Evolutionary conservation across 108 stramenopile species (phyloP).

Genomic region (Ochromonas danica): DNA sequence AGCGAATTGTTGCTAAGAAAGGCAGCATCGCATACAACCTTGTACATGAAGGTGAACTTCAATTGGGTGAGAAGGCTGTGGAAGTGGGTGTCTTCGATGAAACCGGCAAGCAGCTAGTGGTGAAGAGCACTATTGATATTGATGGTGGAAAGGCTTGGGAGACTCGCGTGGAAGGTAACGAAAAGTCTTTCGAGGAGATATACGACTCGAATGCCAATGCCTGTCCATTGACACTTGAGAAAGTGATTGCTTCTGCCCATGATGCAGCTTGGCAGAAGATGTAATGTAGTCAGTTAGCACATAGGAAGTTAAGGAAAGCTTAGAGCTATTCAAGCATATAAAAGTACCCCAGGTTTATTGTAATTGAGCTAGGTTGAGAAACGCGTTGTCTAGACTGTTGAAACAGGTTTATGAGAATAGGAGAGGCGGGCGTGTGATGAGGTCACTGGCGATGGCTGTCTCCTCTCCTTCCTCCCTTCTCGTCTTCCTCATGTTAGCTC

Average conservation of each 20-base stretch:
- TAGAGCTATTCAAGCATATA: no score
- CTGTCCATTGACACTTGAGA: not conserved
- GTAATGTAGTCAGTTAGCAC: no score
- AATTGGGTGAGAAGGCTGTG: constrained; percentile 70
- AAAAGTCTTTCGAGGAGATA: constrained; percentile 82
- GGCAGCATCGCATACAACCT: constrained; percentile 91
- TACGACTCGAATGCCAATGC: constrained; percentile 64
- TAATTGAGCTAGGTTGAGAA: no score
- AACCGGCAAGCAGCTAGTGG: constrained; percentile 63
- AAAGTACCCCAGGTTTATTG: no score
- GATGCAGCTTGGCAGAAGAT: not conserved
- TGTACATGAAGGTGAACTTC: constrained; percentile 71
- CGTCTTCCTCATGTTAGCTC: no score
- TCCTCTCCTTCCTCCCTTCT: no score
- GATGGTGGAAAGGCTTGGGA: constrained; percentile 87
- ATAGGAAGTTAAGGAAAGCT: no score
- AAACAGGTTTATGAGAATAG: no score
- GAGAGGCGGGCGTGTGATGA: no score
- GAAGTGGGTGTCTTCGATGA: constrained; percentile 78
- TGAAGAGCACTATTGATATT: constrained; percentile 68
- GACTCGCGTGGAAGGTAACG: constrained; percentile 59
- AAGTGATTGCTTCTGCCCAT: not conserved
- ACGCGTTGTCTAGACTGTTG: no score
- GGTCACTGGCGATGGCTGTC: no score
- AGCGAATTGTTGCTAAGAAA: constrained; percentile 78